Percentiles rank a stretch among this genome's conserved stretches.
phyloP scores from a whole-genome alignment of 371 early-diverging fungal genomes.

The Syncephalastrum sp. region DNA sequence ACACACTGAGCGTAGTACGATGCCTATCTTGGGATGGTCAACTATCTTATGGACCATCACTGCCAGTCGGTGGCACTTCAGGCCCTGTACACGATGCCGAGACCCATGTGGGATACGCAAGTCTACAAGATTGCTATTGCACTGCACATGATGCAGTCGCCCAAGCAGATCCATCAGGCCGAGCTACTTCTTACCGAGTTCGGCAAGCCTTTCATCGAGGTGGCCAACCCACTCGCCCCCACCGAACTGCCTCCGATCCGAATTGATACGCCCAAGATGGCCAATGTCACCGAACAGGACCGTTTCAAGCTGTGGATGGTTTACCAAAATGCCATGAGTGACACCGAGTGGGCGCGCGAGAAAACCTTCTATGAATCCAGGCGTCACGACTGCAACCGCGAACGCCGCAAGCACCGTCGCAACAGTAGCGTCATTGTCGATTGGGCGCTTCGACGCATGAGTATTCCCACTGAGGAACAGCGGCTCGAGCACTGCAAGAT shows the following conservation, averaged over 20 bases:
- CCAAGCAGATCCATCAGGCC: conserved; percentile 32
- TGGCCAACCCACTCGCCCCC: conserved; percentile 33
- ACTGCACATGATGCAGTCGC: conserved; percentile 36
- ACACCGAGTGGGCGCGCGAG: conserved; percentile 26
- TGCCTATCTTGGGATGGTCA: conserved; percentile 27
- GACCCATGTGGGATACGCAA: conserved; percentile 31
- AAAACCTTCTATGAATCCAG: conserved; percentile 24
- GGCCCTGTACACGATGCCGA: conserved; percentile 38
- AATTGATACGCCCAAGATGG: conserved; percentile 36
- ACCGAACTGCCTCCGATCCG: conserved; percentile 25
- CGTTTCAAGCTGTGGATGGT: conserved; percentile 33
- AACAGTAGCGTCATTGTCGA: conserved; percentile 14
- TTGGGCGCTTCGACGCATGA: conserved; percentile 23
- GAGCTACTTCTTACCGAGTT: conserved; percentile 34
- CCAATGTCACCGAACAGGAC: conserved; percentile 30
- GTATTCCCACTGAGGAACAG: conserved; percentile 14
- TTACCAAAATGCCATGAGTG: conserved; percentile 29
- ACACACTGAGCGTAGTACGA: conserved; percentile 13
- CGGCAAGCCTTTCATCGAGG: conserved; percentile 36
- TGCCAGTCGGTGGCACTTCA: conserved; percentile 26
- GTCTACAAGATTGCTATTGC: conserved; percentile 34
- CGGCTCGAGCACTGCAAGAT: conserved; percentile 16
- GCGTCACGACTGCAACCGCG: conserved; percentile 9
- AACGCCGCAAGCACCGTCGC: neutral
- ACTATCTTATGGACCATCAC: conserved; percentile 19